phyloP scores from a whole-genome alignment of 805 yeast species.

The Wickerhamiella kurtzmanii region DNA sequence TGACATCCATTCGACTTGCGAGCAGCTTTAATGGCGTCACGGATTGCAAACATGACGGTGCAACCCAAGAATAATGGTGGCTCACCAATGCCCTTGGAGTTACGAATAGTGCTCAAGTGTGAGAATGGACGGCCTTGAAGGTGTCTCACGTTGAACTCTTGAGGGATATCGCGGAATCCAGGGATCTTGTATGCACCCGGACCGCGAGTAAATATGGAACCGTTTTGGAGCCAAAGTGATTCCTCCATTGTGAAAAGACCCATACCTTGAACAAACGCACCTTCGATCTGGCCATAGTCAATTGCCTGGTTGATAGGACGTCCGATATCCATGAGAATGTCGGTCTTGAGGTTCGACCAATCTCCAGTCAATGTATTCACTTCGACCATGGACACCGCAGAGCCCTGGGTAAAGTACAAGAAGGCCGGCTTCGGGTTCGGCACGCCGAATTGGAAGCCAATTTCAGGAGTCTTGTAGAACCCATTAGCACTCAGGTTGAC shows the following conservation, averaged over 20 bases:
- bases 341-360: slow-evolving; percentile 32
- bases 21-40: slow-evolving; percentile 32
- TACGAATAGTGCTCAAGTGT: slow-evolving; percentile 33
- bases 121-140: slow-evolving; percentile 30
- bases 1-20: slow-evolving; percentile 24
- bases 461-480: slow-evolving; percentile 37
- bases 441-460: slow-evolving; percentile 32
- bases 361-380: slow-evolving; percentile 38
- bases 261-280: slow-evolving; percentile 38
- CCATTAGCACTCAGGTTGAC: slow-evolving; percentile 37
- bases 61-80: slow-evolving; percentile 37
- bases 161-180: slow-evolving; percentile 37
- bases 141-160: slow-evolving; percentile 31
- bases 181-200: slow-evolving; percentile 40
- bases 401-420: slow-evolving; percentile 36
- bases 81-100: slow-evolving; percentile 38
- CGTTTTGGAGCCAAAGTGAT: slow-evolving; percentile 33
- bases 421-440: slow-evolving; percentile 31
- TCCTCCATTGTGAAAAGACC: slow-evolving; percentile 38
- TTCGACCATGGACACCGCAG: slow-evolving; percentile 32
- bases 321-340: slow-evolving; percentile 37
- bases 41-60: slow-evolving; percentile 32
- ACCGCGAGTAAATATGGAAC: slow-evolving; percentile 33
- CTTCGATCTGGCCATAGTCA: slow-evolving; percentile 39
- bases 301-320: slow-evolving; percentile 37